A percentile compares a stretch with the other conserved stretches of the same genome.
phyloP scores from a whole-genome alignment of 495 filamentous ascomycete genomes.

The Penicillium cataractarum region DNA sequence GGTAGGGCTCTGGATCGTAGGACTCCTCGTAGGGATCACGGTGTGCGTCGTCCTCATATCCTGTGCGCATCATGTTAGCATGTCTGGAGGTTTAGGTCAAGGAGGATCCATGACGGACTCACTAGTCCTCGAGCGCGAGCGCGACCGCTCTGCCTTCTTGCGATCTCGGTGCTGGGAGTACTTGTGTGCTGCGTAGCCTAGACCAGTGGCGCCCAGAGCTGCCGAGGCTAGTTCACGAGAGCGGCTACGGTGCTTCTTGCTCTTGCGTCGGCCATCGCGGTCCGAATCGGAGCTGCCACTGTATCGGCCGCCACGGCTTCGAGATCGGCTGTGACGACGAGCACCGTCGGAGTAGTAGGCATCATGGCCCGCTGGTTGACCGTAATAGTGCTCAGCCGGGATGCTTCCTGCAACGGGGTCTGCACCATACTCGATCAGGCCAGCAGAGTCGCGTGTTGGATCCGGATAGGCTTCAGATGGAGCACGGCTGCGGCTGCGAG shows the following conservation, averaged over 20 bases:
- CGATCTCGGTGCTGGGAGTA: conserved; percentile 66
- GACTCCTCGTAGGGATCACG: conserved; percentile 46
- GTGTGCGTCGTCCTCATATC: conserved; percentile 40
- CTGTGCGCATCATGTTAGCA: conserved; percentile 23
- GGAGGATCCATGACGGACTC: conserved; percentile 11
- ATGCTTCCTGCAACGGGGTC: conserved; percentile 61
- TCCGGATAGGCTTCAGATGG: conserved; percentile 57
- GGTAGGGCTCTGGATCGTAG: conserved; percentile 49
- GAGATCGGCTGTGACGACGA: conserved; percentile 33
- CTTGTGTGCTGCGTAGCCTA: conserved; percentile 76
- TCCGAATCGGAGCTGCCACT: conserved; percentile 52
- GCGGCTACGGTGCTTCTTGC: conserved; percentile 62
- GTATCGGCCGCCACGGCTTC: conserved; percentile 42
- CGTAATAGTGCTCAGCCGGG: conserved; percentile 54
- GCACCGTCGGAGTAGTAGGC: conserved; percentile 48
- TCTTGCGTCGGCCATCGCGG: conserved; percentile 38
- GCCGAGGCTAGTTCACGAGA: conserved; percentile 68
- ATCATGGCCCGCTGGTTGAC: conserved; percentile 44
- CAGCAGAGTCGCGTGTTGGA: conserved; percentile 59
- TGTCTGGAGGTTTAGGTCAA: too few relatives aligned
- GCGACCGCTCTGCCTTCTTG: conserved; percentile 50
- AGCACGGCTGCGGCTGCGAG: conserved; percentile 61
- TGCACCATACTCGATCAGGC: conserved; percentile 81
- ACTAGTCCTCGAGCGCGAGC: conserved; percentile 15
- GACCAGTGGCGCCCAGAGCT: conserved; percentile 70